Evolutionary conservation across 768 basidiomycete genomes (phyloP).

Genomic region (Termitomyces sp.): DNA sequence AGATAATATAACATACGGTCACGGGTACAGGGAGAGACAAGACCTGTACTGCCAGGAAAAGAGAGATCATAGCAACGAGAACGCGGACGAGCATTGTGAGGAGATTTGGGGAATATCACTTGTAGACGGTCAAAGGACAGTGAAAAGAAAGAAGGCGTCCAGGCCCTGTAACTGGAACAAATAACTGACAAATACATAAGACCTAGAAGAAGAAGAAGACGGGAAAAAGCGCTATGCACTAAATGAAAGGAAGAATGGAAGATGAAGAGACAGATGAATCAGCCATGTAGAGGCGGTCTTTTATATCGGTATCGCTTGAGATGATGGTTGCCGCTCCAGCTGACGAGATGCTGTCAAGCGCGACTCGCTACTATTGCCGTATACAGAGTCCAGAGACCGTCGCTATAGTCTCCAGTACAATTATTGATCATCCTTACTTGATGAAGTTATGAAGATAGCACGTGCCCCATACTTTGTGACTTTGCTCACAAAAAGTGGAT

Average conservation of each 20-base stretch:
- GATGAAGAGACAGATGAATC: background rate
- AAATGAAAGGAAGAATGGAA: slow-evolving; percentile 10
- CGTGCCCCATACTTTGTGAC: slow-evolving; percentile 10
- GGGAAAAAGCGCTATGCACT: background rate
- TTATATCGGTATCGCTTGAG: slow-evolving; percentile 1
- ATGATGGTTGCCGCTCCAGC: slow-evolving; percentile 11
- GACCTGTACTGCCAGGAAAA: slow-evolving; percentile 39
- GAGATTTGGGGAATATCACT: slow-evolving; percentile 15
- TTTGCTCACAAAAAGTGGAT: too few relatives aligned
- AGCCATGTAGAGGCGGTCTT: background rate
- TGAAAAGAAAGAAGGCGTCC: slow-evolving; percentile 20
- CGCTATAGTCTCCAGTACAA: too few relatives aligned
- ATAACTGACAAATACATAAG: slow-evolving; percentile 8
- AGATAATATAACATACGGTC: slow-evolving; percentile 22
- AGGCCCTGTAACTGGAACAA: slow-evolving; percentile 12
- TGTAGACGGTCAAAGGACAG: slow-evolving; percentile 2
- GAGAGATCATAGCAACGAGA: slow-evolving; percentile 32
- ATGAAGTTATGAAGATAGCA: background rate
- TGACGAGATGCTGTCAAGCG: background rate
- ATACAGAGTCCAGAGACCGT: background rate
- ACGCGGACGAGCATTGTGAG: slow-evolving; percentile 40
- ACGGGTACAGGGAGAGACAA: slow-evolving; percentile 36
- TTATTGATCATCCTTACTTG: too few relatives aligned
- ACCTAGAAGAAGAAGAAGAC: background rate
- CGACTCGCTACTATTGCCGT: background rate